These are phyloP conservation scores for Quercus berberidifolia DNA, from an alignment of 306 rosid genomes.

Conservation along the genomic window DNA sequence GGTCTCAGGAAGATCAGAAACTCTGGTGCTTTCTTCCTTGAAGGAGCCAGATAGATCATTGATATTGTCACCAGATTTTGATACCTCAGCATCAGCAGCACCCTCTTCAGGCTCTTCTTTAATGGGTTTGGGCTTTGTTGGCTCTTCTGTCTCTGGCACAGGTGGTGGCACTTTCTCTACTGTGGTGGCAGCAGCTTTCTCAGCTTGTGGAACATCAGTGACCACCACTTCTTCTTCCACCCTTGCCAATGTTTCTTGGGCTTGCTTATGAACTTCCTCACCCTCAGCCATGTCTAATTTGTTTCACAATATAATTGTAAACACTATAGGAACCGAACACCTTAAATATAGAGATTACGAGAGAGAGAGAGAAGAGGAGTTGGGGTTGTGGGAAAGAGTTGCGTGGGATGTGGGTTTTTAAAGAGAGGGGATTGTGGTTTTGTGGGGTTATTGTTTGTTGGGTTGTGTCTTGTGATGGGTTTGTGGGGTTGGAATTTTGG, in stretches of 20 bases:
- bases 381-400: background rate
- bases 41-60: constrained; percentile 37
- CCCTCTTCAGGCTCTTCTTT: constrained; percentile 6
- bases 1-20: constrained; percentile 46
- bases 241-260: constrained; percentile 14
- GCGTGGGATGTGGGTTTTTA: background rate
- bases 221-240: constrained; percentile 18
- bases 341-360: background rate
- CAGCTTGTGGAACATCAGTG: constrained; percentile 34
- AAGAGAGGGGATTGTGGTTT: constrained; percentile 10
- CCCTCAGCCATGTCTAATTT: constrained; percentile 46
- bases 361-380: background rate
- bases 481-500: background rate
- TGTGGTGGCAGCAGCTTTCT: background rate
- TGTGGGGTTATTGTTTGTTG: background rate
- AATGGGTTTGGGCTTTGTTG: constrained; percentile 8
- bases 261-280: constrained; percentile 27
- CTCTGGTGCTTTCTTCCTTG: constrained; percentile 58
- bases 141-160: constrained; percentile 17
- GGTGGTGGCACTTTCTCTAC: constrained; percentile 14
- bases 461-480: background rate
- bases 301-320: no score
- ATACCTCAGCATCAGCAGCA: constrained; percentile 22
- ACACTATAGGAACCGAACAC: no score
- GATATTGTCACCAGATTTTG: constrained; percentile 13